Conservation (phyloP, 495 filamentous ascomycete genomes). For the Aspergillus conjunctus region DNA sequence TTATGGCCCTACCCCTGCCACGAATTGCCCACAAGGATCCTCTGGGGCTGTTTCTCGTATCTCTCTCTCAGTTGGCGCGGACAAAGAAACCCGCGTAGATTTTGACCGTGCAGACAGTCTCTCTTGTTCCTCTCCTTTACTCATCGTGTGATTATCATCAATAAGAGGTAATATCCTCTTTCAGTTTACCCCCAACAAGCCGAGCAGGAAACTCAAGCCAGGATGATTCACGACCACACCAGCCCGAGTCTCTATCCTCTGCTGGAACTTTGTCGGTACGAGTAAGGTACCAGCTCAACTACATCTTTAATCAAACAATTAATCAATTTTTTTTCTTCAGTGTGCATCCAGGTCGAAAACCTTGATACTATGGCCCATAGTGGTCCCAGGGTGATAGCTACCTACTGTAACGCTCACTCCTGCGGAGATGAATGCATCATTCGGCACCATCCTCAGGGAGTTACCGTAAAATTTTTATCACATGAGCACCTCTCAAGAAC, state of each 20-base stretch:
- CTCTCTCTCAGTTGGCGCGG: background rate
- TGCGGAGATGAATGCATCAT: background rate
- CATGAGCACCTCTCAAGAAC: slow-evolving; percentile 5
- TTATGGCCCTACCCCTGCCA: background rate
- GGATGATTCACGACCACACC: background rate
- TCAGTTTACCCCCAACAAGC: background rate
- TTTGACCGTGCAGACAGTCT: too few relatives aligned
- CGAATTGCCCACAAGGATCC: background rate
- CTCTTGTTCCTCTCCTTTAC: background rate
- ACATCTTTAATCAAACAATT: background rate
- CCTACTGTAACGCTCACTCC: background rate
- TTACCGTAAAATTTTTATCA: background rate
- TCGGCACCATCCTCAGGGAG: background rate
- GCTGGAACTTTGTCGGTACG: too few relatives aligned
- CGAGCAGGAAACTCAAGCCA: background rate
- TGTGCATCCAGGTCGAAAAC: background rate
- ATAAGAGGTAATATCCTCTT: background rate
- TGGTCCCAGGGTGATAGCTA: background rate
- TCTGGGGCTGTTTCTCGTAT: background rate
- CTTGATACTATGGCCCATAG: background rate
- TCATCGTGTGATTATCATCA: background rate
- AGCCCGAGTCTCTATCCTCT: too few relatives aligned
- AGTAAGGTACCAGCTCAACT: too few relatives aligned
- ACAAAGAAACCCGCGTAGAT: background rate
- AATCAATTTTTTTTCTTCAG: background rate